phyloP scores from a whole-genome alignment of 2,329 filamentous ascomycete species.

The Pleurostoma richardsiae region DNA sequence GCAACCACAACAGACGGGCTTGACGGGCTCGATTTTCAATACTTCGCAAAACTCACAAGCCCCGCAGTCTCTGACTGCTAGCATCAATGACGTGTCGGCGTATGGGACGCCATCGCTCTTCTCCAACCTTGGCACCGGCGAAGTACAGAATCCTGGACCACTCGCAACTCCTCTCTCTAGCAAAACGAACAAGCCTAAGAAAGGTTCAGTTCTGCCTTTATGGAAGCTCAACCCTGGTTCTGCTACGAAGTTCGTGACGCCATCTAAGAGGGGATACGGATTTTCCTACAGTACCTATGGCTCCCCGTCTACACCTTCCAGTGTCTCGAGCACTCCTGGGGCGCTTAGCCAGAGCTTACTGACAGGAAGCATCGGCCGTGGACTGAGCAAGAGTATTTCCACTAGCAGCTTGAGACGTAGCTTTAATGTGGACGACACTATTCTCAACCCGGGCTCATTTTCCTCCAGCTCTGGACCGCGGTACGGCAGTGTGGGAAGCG shows the following conservation, averaged over 20 bases:
- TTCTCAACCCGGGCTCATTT: conserved; percentile 81
- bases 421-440: conserved; percentile 78
- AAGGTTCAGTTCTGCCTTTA: conserved; percentile 74
- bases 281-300: conserved; percentile 93
- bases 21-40: conserved; percentile 56
- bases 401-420: conserved; percentile 79
- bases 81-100: conserved; percentile 76
- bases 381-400: conserved; percentile 82
- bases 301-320: conserved; percentile 67
- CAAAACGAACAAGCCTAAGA: conserved; percentile 68
- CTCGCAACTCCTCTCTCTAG: conserved; percentile 84
- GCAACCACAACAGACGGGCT: conserved; percentile 42
- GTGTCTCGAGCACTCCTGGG: conserved; percentile 64
- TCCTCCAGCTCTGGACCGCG: conserved; percentile 61
- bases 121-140: conserved; percentile 61
- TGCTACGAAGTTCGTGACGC: conserved; percentile 73
- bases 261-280: conserved; percentile 81
- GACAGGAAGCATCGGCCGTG: conserved; percentile 61
- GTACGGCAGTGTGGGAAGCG: conserved; percentile 60
- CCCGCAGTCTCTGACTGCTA: conserved; percentile 69
- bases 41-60: conserved; percentile 44
- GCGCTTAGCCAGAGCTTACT: conserved; percentile 62
- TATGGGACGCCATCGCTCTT: conserved; percentile 90
- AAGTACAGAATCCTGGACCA: conserved; percentile 71
- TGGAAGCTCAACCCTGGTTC: conserved; percentile 83